Evolutionary conservation across 305 asterid genomes (phyloP), one percentile per base, ranked within the genome.

Genomic region (Fraxinus greggii): DNA sequence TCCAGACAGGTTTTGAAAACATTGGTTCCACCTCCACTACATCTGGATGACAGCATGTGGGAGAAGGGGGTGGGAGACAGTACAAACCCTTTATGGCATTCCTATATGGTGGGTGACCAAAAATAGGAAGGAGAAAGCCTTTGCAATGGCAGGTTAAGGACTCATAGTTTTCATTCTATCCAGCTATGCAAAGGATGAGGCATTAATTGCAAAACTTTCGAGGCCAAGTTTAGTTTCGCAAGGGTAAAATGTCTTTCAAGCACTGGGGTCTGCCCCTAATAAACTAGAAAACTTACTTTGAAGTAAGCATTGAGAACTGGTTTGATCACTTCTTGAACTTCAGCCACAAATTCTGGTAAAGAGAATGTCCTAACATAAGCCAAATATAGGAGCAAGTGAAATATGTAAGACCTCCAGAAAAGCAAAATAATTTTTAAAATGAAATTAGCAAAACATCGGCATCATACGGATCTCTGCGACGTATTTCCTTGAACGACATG

Each of bases 341-440:
- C 99, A 80, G 98, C 86, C 56, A 93, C 98, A 88, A 96, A 96
- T 29, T 96, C 99, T 1, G 99, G 98, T 79, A 96, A 92, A 76
- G 97, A 94, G 88, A 96, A 96, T 23, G 89, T 84, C 91, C 99
- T 96, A 86, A 56, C 77, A 84, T 80, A 84, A 80, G 75, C 83
- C 83, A 86, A 77, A 79, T 85, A 78, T 78, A 69, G 26, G n/a
- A 28, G 74, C 38, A 77, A 81, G 74, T 40, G 48, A 78, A 48
- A 26, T 56, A 40, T 17, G 76, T 72, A 74, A 35, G n/a, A 17
- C 72, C 23, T 69, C 38, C 19, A 9, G 63, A 32, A 82, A 42
- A 42, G 7, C 73, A 73, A 10, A 29, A 72, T 33, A 79, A 40
- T 32, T 21, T n/a, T 7, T 12, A 63, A 45, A 72, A 82, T 0